Evolutionary conservation across 2,329 filamentous ascomycete genomes (phyloP), one percentile per base, ranked within the genome.

Genomic region (Sclerotinia glacialis): DNA sequence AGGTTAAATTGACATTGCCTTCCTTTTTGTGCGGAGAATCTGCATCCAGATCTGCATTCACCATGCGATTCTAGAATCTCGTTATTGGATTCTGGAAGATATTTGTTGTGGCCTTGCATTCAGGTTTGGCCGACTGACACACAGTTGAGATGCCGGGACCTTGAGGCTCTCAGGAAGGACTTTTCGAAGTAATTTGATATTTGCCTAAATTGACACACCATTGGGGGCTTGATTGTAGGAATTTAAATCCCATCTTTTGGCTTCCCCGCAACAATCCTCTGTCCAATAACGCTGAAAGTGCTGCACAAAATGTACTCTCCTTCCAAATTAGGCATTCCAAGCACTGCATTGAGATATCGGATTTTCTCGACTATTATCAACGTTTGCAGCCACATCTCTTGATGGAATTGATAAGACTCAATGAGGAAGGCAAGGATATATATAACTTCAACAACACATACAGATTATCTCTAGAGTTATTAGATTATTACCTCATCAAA

Each of bases 1-100:
- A 49, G 52, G 52, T 65, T 65, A 65, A 58, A 40, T 59, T 37
- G 42, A 59, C 62, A 49, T 49, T 64, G 28, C 62, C 31, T 49
- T 64, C 62, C 61, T n/a, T 11, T 21, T n/a, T 28, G 40, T 46
- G 31, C 52, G 31, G 62, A 53, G 60, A 53, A 42, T 12, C 28
- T 60, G 44, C 28, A 49, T 49, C 4, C 14, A 37, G 14, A 11
- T 26, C 23, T 26, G 18, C 34, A 26, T 52, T n/a, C 31, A 28
- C 12, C 31, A 42, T 28, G 40, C 42, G 18, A 23, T 42, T 40
- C 44, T 60, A 37, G 11, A 49, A 47, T 37, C 14, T 16, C 28
- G 5, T 11, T 34, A 49, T 49, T 34, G 21, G 26, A 26, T 8
- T 7, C 23, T 60, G 37, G 28, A 37, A 60, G 56, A 49, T 49